phyloP scores from a whole-genome alignment of 257 asterid genomes.

The Solanum neorickii region DNA sequence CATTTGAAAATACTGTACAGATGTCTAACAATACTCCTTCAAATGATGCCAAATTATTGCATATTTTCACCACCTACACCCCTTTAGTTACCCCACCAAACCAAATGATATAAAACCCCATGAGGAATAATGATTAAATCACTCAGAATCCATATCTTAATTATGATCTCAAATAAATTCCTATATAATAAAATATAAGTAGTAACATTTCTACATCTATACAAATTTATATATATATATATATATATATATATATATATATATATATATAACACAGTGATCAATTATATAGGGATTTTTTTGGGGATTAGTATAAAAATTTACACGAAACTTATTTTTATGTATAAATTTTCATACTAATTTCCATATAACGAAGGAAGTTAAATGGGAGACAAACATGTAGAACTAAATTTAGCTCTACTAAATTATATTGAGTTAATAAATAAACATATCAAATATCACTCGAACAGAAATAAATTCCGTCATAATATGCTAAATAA shows the following conservation, averaged over 20 bases:
- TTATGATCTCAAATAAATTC: neutral
- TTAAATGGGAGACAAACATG: neutral
- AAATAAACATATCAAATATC: neutral
- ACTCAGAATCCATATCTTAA: neutral
- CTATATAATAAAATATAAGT: neutral
- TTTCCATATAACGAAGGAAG: fast-evolving
- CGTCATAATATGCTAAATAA: too few species aligned
- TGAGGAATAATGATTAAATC: neutral
- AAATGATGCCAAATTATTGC: conserved; percentile 6
- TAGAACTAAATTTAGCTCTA: neutral
- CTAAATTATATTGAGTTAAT: neutral
- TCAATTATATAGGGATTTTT: fast-evolving
- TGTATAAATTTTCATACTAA: too few species aligned
- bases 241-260: neutral
- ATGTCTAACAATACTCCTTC: neutral
- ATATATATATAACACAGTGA: too few species aligned
- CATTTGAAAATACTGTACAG: neutral
- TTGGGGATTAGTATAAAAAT: fast-evolving
- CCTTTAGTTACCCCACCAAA: neutral
- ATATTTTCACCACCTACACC: neutral
- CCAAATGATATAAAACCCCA: neutral
- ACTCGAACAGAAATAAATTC: too few species aligned
- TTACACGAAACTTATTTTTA: fast-evolving
- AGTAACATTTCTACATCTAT: neutral
- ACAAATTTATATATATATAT: neutral